Conservation (phyloP, 805 yeast genomes). For the Candida parachauliodes region DNA sequence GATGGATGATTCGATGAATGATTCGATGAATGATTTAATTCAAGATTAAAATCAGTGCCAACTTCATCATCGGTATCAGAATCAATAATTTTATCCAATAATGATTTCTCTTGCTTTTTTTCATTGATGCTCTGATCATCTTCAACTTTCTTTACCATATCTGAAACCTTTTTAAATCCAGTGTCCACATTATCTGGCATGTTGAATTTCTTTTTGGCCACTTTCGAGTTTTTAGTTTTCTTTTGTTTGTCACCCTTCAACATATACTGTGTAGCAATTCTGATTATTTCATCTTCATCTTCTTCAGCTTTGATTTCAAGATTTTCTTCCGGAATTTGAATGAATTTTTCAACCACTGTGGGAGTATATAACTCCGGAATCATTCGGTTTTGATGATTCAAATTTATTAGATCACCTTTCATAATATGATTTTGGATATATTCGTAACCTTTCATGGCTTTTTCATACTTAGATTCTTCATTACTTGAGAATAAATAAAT, state of each 20-base stretch:
- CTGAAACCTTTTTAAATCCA: slow-evolving; percentile 56
- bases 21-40: too few relatives aligned
- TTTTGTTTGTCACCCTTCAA: slow-evolving; percentile 17
- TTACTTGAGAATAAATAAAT: slow-evolving; percentile 69
- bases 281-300: slow-evolving; percentile 62
- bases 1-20: too few relatives aligned
- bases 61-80: slow-evolving; percentile 15
- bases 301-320: slow-evolving; percentile 52
- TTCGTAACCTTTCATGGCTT: slow-evolving; percentile 80
- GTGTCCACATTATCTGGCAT: slow-evolving; percentile 72
- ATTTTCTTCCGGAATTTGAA: slow-evolving; percentile 73
- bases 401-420: slow-evolving; percentile 40
- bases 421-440: slow-evolving; percentile 70
- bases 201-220: slow-evolving; percentile 46
- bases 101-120: background rate
- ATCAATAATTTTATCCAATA: slow-evolving; percentile 11
- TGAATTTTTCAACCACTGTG: slow-evolving; percentile 47
- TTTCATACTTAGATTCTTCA: slow-evolving; percentile 75
- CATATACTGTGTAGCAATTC: slow-evolving; percentile 65
- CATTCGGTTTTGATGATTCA: slow-evolving; percentile 58
- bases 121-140: slow-evolving; percentile 1
- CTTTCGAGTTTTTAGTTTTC: slow-evolving; percentile 11
- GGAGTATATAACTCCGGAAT: slow-evolving; percentile 61
- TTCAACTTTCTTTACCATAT: slow-evolving; percentile 19
- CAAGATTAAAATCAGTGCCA: too few relatives aligned